Conservation (phyloP, 306 rosid genomes). For the Medicago truncatula region DNA sequence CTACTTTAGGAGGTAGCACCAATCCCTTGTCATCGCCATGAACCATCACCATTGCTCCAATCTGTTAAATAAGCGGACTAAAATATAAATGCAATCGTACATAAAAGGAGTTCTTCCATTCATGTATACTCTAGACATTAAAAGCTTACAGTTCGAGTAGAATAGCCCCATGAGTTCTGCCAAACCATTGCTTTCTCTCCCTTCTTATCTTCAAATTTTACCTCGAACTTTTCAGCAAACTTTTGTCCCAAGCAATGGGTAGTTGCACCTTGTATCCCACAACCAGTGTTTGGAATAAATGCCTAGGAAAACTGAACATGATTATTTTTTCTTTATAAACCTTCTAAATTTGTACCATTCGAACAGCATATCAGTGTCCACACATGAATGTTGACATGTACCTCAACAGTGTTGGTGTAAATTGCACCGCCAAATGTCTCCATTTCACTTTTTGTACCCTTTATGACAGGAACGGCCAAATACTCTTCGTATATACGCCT, state of each 20-base stretch:
- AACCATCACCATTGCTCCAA: constrained; percentile 95
- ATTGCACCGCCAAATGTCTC: constrained; percentile 98
- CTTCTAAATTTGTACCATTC: neutral
- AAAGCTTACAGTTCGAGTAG: constrained; percentile 80
- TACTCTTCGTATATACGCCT: constrained; percentile 85
- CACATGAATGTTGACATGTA: constrained; percentile 36
- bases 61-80: constrained; percentile 46
- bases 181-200: constrained; percentile 86
- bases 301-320: constrained; percentile 56
- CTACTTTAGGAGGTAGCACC: constrained; percentile 93
- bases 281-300: constrained; percentile 85
- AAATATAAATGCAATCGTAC: constrained; percentile 20
- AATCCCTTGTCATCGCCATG: constrained; percentile 97
- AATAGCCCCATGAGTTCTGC: constrained; percentile 98
- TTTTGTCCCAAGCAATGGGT: constrained; percentile 97
- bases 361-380: constrained; percentile 14
- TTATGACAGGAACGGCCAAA: constrained; percentile 87
- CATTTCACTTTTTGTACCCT: constrained; percentile 90
- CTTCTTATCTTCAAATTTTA: constrained; percentile 85
- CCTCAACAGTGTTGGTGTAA: constrained; percentile 96
- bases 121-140: constrained; percentile 18
- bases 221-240: constrained; percentile 89
- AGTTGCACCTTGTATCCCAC: constrained; percentile 91
- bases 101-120: constrained; percentile 4
- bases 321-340: constrained; percentile 32